Conservation (phyloP, 176 grass and related monocot species). For the Chloris gayana region DNA sequence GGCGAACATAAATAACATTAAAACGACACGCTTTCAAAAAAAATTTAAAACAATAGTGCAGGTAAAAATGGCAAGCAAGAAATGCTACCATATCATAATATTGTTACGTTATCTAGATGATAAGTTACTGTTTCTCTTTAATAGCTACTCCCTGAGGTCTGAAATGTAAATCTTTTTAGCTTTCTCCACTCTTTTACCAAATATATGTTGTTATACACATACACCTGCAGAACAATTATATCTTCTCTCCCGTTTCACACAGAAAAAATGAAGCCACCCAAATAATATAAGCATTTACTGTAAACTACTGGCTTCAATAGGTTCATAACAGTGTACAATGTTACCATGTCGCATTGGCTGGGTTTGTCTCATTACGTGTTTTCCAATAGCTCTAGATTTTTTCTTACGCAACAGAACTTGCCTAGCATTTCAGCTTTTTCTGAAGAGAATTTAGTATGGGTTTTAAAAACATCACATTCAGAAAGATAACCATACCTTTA, state of each 20-base stretch:
- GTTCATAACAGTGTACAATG: constrained; percentile 16
- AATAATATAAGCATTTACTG: background rate
- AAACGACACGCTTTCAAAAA: no score
- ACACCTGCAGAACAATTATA: background rate
- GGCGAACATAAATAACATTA: constrained; percentile 31
- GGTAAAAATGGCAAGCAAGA: constrained; percentile 14
- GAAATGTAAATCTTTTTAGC: background rate
- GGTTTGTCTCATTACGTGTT: background rate
- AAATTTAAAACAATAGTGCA: constrained; percentile 25
- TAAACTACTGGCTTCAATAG: background rate
- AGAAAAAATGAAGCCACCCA: constrained; percentile 11
- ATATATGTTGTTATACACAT: background rate
- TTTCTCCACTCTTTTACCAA: background rate
- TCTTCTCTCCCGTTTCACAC: background rate
- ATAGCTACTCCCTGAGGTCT: background rate
- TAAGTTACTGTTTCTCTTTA: background rate
- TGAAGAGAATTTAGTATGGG: background rate
- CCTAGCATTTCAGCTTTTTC: background rate
- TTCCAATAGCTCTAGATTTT: background rate
- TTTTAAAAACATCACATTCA: background rate
- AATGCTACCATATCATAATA: constrained; percentile 3
- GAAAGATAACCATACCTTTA: constrained; percentile 57
- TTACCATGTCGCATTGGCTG: background rate
- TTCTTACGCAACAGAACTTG: constrained; percentile 4
- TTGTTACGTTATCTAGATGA: background rate